Evolutionary conservation across 2,329 filamentous ascomycete species (phyloP).

Genomic region (Fonsecaea pedrosoi): DNA sequence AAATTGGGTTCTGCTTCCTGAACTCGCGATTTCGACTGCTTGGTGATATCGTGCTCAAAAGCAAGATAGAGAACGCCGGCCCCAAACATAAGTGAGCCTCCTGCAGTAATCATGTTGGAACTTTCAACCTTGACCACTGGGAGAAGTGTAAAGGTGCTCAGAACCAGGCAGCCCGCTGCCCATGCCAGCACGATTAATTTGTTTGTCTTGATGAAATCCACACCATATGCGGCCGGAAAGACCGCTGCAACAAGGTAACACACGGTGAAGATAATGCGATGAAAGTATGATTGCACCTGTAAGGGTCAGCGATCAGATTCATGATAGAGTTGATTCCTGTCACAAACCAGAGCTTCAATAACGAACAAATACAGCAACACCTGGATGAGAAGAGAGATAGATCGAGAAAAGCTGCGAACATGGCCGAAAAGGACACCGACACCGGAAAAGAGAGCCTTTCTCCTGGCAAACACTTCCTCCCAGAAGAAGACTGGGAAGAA

Average conservation of each 20-base stretch:
- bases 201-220: constrained; percentile 73
- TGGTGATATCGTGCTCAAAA: constrained; percentile 72
- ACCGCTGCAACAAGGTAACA: constrained; percentile 77
- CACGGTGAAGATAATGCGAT: constrained; percentile 82
- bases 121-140: constrained; percentile 86
- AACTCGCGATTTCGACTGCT: constrained; percentile 46
- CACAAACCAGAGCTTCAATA: constrained; percentile 74
- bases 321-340: background rate
- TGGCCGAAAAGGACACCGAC: constrained; percentile 72
- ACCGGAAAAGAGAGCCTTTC: constrained; percentile 72
- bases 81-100: constrained; percentile 77
- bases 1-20: constrained; percentile 34
- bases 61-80: constrained; percentile 79
- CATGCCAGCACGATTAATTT: constrained; percentile 70
- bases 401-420: constrained; percentile 65
- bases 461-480: constrained; percentile 88
- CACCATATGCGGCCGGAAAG: constrained; percentile 80
- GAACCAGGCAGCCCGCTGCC: constrained; percentile 76
- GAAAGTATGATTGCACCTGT: constrained; percentile 88
- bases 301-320: constrained; percentile 28
- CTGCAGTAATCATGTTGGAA: constrained; percentile 74
- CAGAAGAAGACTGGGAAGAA: constrained; percentile 94
- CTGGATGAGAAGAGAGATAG: constrained; percentile 68
- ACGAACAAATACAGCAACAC: constrained; percentile 72
- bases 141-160: constrained; percentile 90